These are phyloP conservation scores for Aspergillus spinulosporus DNA, from an alignment of 2,329 filamentous ascomycete genomes.

Conservation along the genomic window DNA sequence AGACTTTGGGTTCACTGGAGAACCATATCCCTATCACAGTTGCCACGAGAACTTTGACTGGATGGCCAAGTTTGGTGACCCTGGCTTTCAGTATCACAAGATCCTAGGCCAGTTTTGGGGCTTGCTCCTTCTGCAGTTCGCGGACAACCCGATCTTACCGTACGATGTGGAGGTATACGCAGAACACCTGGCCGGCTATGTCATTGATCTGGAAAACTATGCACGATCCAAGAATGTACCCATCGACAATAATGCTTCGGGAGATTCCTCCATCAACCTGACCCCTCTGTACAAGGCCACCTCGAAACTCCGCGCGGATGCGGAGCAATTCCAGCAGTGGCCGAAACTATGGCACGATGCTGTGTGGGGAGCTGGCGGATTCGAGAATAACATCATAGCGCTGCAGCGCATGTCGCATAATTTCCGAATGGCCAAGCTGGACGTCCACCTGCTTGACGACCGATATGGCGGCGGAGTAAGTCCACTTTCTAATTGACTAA, in stretches of 20 bases:
- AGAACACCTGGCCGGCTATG: conserved; percentile 62
- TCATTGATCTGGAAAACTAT: conserved; percentile 67
- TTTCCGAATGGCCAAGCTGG: conserved; percentile 74
- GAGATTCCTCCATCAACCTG: conserved; percentile 50
- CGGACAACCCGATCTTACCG: conserved; percentile 77
- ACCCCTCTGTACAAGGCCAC: conserved; percentile 64
- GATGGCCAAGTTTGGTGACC: conserved; percentile 78
- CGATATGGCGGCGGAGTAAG: conserved; percentile 71
- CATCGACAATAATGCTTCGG: conserved; percentile 19
- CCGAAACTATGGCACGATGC: conserved; percentile 73
- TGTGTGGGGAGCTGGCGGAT: conserved; percentile 70
- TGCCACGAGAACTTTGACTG: conserved; percentile 90
- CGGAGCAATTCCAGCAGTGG: conserved; percentile 71
- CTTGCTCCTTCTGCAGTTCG: conserved; percentile 79
- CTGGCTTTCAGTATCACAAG: conserved; percentile 77
- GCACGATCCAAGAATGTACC: conserved; percentile 55
- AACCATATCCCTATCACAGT: conserved; percentile 70
- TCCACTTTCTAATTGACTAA: conserved; percentile 26
- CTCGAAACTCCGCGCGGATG: conserved; percentile 58
- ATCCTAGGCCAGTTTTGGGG: conserved; percentile 76
- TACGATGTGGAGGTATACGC: conserved; percentile 79
- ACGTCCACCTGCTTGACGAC: conserved; percentile 78
- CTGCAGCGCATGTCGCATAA: conserved; percentile 74
- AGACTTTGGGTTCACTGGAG: conserved; percentile 75
- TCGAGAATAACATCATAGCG: conserved; percentile 70